Conservation (phyloP, 805 yeast genomes). For the Metschnikowia hibisci region DNA sequence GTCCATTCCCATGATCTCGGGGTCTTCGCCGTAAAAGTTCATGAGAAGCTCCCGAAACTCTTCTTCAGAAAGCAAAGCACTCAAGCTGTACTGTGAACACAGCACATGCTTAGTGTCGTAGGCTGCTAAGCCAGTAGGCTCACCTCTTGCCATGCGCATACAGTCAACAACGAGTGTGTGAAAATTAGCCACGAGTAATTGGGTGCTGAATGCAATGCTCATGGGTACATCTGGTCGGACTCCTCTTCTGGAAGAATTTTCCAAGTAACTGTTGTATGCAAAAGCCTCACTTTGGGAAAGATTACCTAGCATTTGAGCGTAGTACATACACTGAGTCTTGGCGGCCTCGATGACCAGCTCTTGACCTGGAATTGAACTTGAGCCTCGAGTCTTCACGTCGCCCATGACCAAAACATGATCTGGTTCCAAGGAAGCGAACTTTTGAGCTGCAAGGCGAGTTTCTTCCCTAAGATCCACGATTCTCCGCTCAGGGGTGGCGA, state of each 20-base stretch:
- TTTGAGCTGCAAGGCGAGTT: neutral
- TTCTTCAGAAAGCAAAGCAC: conserved; percentile 9
- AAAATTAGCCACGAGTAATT: conserved; percentile 35
- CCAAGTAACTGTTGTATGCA: conserved; percentile 41
- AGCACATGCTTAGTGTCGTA: conserved; percentile 28
- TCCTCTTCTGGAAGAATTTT: conserved; percentile 46
- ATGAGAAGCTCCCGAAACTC: conserved; percentile 10
- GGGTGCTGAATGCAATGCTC: conserved; percentile 35
- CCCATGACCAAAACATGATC: conserved; percentile 13
- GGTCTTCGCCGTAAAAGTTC: conserved; percentile 13
- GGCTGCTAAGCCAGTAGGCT: conserved; percentile 35
- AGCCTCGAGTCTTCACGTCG: conserved; percentile 64
- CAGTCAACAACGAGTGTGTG: conserved; percentile 41
- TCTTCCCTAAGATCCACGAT: neutral
- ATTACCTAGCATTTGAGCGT: conserved; percentile 40
- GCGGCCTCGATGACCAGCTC: conserved; percentile 46
- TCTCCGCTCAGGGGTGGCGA: neutral
- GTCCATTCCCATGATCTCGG: conserved; percentile 20
- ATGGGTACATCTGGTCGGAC: conserved; percentile 49
- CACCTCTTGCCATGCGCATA: conserved; percentile 43
- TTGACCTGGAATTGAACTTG: conserved; percentile 45
- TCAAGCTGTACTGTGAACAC: conserved; percentile 6
- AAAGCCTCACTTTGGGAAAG: conserved; percentile 15
- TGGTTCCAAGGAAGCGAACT: conserved; percentile 6
- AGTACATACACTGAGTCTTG: conserved; percentile 58